Evolutionary conservation across 345 rosid species (phyloP).

Genomic region (Trapa incisa): DNA sequence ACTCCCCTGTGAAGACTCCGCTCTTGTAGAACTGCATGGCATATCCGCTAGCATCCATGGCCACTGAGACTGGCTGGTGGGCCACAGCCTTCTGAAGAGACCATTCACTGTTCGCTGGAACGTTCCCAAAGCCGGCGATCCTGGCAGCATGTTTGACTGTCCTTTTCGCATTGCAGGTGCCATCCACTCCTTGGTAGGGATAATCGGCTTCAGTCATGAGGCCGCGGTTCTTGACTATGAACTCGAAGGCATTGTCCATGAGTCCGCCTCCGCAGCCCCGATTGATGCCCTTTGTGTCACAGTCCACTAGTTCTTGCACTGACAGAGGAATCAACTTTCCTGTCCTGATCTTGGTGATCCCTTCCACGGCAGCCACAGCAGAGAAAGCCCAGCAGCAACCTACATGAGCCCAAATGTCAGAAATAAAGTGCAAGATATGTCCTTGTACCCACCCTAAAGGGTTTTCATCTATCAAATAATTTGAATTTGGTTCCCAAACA

Average conservation of each 20-base stretch:
- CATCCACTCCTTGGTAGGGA: conserved; percentile 25
- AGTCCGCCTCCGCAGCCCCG: conserved; percentile 34
- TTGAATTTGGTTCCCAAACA: too few species aligned
- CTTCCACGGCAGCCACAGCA: conserved; percentile 44
- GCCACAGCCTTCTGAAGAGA: conserved; percentile 43
- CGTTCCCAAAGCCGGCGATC: conserved; percentile 25
- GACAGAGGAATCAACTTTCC: conserved; percentile 40
- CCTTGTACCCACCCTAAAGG: too few species aligned
- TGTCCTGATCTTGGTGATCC: conserved; percentile 23
- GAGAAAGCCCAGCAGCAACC: conserved; percentile 67
- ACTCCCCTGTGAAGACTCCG: conserved; percentile 32
- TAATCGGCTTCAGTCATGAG: conserved; percentile 31
- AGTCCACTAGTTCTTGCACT: conserved; percentile 45
- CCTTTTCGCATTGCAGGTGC: conserved; percentile 18
- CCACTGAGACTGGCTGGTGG: conserved; percentile 41
- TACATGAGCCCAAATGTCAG: conserved; percentile 1
- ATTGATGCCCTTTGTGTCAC: conserved; percentile 17
- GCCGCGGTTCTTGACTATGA: conserved; percentile 27
- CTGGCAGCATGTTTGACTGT: conserved; percentile 11
- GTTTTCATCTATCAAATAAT: too few species aligned
- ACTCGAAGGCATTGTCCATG: conserved; percentile 29
- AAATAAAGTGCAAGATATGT: too few species aligned
- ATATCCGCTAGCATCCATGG: conserved; percentile 17
- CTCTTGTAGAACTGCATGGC: conserved; percentile 23
- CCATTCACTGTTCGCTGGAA: conserved; percentile 29